Evolutionary conservation across 2,329 filamentous ascomycete species (phyloP).

Genomic region (Fusarium phyllophilum): DNA sequence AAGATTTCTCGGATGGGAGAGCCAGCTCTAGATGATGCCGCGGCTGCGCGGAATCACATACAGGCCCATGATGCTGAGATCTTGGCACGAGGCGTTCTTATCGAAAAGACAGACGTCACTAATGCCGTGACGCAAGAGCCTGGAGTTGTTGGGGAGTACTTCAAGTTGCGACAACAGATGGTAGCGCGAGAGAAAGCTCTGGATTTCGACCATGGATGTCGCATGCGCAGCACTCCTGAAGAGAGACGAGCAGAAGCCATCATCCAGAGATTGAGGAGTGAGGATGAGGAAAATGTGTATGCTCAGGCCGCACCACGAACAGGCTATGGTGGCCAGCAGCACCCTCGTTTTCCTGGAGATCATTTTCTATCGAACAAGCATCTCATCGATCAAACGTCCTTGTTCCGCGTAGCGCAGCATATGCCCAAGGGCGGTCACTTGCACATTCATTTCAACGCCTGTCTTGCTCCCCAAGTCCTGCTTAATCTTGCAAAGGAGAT

Average conservation of each 20-base stretch:
- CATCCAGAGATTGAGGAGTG: constrained; percentile 50
- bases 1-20: constrained; percentile 9
- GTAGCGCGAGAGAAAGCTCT: constrained; percentile 49
- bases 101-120: neutral
- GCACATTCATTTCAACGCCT: constrained; percentile 84
- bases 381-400: constrained; percentile 63
- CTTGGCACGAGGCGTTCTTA: constrained; percentile 1
- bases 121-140: constrained; percentile 1
- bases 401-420: constrained; percentile 65
- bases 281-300: constrained; percentile 54
- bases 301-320: constrained; percentile 42
- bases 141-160: constrained; percentile 45
- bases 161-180: constrained; percentile 45
- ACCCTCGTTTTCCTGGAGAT: constrained; percentile 60
- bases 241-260: constrained; percentile 54
- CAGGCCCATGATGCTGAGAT: constrained; percentile 43
- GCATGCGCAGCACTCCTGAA: constrained; percentile 43
- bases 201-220: constrained; percentile 55
- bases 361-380: constrained; percentile 68
- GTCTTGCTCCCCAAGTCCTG: constrained; percentile 69
- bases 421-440: constrained; percentile 79
- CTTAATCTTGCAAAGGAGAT: constrained; percentile 65
- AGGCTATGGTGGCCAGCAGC: constrained; percentile 57
- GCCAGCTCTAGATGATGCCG: constrained; percentile 14
- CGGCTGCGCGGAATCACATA: constrained; percentile 40